phyloP scores from a whole-genome alignment of 495 filamentous ascomycete species.

The Daldinia bambusicola region DNA sequence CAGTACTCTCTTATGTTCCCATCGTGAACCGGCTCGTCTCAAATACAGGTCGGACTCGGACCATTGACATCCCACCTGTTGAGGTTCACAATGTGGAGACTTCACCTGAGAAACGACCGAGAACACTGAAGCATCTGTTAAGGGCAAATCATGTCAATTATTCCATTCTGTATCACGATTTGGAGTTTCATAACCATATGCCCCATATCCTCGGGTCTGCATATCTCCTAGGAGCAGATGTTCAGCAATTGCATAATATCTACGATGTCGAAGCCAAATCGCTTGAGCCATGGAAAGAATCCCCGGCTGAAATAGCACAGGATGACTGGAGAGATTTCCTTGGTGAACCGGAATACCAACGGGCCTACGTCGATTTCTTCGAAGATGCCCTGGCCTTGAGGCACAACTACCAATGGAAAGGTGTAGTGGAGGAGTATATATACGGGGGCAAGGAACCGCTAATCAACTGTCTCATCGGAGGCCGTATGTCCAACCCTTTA shows the following conservation, averaged over 20 bases:
- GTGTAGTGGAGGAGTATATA: slow-evolving; percentile 77
- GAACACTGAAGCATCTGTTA: slow-evolving; percentile 89
- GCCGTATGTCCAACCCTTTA: slow-evolving; percentile 67
- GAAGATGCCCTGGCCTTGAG: slow-evolving; percentile 82
- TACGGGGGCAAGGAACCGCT: slow-evolving; percentile 80
- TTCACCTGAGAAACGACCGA: slow-evolving; percentile 75
- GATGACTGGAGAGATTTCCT: slow-evolving; percentile 89
- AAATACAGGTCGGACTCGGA: slow-evolving; percentile 37
- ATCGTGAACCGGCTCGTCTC: slow-evolving; percentile 57
- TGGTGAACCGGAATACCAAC: slow-evolving; percentile 80
- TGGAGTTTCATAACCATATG: slow-evolving; percentile 86
- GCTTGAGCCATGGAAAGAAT: slow-evolving; percentile 85
- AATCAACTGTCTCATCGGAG: slow-evolving; percentile 78
- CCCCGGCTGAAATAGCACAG: slow-evolving; percentile 81
- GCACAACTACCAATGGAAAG: slow-evolving; percentile 84
- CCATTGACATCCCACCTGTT: slow-evolving; percentile 74
- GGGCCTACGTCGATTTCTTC: slow-evolving; percentile 91
- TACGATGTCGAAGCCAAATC: slow-evolving; percentile 78
- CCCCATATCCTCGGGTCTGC: slow-evolving; percentile 87
- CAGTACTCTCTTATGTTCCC: slow-evolving; percentile 61
- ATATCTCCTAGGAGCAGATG: slow-evolving; percentile 81
- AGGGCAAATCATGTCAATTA: slow-evolving; percentile 92
- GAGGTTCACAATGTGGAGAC: slow-evolving; percentile 82
- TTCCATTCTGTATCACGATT: slow-evolving; percentile 80
- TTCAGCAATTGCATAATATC: slow-evolving; percentile 74